Base-by-base conservation (phyloP, 805 yeast genomes). In the Yarrowia sp. region DNA sequence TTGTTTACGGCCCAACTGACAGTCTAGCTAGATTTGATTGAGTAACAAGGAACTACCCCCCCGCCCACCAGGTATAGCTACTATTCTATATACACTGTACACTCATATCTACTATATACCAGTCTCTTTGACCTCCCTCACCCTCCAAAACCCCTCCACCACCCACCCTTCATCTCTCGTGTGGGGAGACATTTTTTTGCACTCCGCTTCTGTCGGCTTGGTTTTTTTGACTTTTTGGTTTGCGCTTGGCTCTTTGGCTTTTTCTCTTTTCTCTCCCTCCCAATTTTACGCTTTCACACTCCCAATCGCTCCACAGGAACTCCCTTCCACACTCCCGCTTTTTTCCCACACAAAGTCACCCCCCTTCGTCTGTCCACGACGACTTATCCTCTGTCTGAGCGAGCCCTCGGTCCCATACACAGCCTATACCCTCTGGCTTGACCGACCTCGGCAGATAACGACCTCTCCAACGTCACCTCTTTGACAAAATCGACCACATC, bases 231-330 rank as follows among this genome's bases (percentile, higher is more conserved):
- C 43, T 64, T 42, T 43, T 31, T 36, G 28, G 55, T 57, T 57
- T 57, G 22, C 8, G 35, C 45, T 42, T 31, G 43, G 43, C 36
- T 33, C 35, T 58, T 53, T 43, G 32, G 35, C 38, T 31, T 32
- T 41, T 47, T 64, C 18, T 38, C 45, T 28, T 45, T 65, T 65
- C 28, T 51, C 41, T 64, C 65, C 64, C 53, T 39, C 47, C 45
- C 61, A 38, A 38, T 65, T 43, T 43, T 62, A 32, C 45, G 36
- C 43, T 51, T 48, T 48, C 55, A 48, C 55, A 48, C 55, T 48
- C 55, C 55, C 55, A 48, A 48, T 48, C 55, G 55, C 55, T 48
- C 41, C n/a, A 45, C 18, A 32, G 28, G 41, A 38, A 48, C 43
- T 41, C 31, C 47, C 28, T 36, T 43, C 43, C 33, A 13, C 35